A percentile compares a stretch with the other conserved stretches of the same genome.
These are phyloP conservation scores for Eutreptiella sp. DNA, from an alignment of 208 protist species.

Conservation along the genomic window DNA sequence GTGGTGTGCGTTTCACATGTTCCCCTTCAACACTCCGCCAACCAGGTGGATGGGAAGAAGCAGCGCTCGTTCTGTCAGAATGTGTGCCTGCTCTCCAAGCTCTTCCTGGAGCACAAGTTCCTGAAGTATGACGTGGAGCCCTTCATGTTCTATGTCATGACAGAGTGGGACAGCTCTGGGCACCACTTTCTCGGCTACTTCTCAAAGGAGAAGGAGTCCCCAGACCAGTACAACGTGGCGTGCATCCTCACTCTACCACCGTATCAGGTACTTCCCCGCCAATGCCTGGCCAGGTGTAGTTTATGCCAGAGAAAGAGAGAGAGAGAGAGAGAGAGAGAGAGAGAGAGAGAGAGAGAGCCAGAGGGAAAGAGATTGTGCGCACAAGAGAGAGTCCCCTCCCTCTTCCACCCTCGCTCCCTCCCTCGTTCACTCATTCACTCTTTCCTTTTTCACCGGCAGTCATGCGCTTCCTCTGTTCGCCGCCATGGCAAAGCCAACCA, in stretches of 20 bases:
- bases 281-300: too few species aligned
- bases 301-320: slow-evolving; percentile 9
- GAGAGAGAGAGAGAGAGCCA: too few species aligned
- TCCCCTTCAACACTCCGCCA: not conserved
- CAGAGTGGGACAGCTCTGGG: slow-evolving; percentile 78
- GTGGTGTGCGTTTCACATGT: too few species aligned
- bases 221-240: slow-evolving; percentile 95
- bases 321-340: too few species aligned
- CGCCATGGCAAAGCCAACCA: too few species aligned
- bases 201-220: slow-evolving; percentile 94
- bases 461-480: too few species aligned
- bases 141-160: slow-evolving; percentile 98
- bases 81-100: slow-evolving; percentile 95
- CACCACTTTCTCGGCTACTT: slow-evolving; percentile 97
- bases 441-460: slow-evolving; percentile 3
- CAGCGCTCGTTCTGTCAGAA: slow-evolving; percentile 96
- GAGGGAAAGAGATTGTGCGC: too few species aligned
- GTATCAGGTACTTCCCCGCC: slow-evolving; percentile 40
- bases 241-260: slow-evolving; percentile 97
- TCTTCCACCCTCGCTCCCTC: not conserved
- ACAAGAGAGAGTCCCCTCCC: too few species aligned
- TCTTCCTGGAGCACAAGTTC: slow-evolving; percentile 99
- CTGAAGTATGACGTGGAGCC: slow-evolving; percentile 98
- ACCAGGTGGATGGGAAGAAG: slow-evolving; percentile 84
- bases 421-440: not conserved